These are phyloP conservation scores for Hanseniaspora pseudoguilliermondii DNA, from an alignment of 805 yeast genomes.

Conservation along the genomic window DNA sequence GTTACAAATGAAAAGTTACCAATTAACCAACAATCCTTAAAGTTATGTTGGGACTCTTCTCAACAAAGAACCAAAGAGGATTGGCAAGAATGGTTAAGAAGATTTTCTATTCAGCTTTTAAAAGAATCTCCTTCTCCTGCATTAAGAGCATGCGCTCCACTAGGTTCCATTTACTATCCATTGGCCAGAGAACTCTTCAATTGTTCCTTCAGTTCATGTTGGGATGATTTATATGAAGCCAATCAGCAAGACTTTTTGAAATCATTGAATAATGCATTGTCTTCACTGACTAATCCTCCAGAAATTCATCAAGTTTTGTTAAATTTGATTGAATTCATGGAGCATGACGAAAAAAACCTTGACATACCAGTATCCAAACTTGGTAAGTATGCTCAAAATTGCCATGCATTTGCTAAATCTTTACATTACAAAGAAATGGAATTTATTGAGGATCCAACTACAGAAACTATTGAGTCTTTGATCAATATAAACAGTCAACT, in stretches of 20 bases:
- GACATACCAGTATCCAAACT: conserved; percentile 83
- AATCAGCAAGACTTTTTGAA: conserved; percentile 82
- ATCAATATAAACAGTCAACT: conserved; percentile 87
- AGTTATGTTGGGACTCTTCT: conserved; percentile 83
- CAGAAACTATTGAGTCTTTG: conserved; percentile 81
- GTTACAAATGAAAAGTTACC: conserved; percentile 65
- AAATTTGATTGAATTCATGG: conserved; percentile 91
- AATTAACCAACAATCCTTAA: conserved; percentile 47
- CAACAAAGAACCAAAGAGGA: conserved; percentile 85
- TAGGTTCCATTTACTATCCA: conserved; percentile 79
- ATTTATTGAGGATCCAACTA: conserved; percentile 82
- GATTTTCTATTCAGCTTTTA: conserved; percentile 70
- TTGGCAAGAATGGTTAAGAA: conserved; percentile 95
- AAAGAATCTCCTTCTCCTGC: conserved; percentile 93
- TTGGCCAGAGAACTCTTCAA: conserved; percentile 83
- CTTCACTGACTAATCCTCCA: conserved; percentile 86
- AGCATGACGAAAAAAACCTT: conserved; percentile 87
- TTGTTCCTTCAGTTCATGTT: conserved; percentile 87
- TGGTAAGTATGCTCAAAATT: conserved; percentile 84
- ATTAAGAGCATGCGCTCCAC: conserved; percentile 76
- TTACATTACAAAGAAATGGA: conserved; percentile 91
- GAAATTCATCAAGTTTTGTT: conserved; percentile 84
- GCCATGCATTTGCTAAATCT: conserved; percentile 97
- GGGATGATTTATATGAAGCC: conserved; percentile 82
- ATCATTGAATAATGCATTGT: conserved; percentile 72